These are phyloP conservation scores for Sicyos baderoa DNA, from an alignment of 306 rosid species.

Conservation along the genomic window DNA sequence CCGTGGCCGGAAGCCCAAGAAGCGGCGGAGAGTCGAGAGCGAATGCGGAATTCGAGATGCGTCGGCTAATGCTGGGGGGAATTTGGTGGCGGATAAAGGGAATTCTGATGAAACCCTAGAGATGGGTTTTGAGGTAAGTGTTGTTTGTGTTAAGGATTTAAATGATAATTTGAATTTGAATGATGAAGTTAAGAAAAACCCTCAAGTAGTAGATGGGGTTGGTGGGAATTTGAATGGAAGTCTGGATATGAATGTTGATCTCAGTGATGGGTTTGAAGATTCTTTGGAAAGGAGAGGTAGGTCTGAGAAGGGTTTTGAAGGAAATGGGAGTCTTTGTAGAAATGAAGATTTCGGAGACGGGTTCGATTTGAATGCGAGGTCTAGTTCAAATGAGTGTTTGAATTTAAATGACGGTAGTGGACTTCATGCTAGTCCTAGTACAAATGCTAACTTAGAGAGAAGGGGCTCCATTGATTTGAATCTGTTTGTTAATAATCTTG, in stretches of 20 bases:
- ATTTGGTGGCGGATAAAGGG: slow-evolving; percentile 26
- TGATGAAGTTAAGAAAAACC: slow-evolving; percentile 22
- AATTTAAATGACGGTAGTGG: slow-evolving; percentile 39
- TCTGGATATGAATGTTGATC: slow-evolving; percentile 28
- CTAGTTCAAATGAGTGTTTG: slow-evolving; percentile 43
- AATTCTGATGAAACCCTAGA: slow-evolving; percentile 30
- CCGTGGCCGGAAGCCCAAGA: slow-evolving; percentile 61
- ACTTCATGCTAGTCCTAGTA: slow-evolving; percentile 21
- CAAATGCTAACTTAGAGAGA: slow-evolving; percentile 25
- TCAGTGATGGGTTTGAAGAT: slow-evolving; percentile 22
- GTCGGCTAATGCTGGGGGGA: slow-evolving; percentile 41
- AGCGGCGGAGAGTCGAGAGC: slow-evolving; percentile 43
- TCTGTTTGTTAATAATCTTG: slow-evolving; percentile 48
- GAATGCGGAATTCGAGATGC: slow-evolving; percentile 22
- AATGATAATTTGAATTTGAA: too few species aligned
- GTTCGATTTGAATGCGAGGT: slow-evolving; percentile 66
- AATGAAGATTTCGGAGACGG: slow-evolving; percentile 32
- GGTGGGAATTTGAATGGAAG: slow-evolving; percentile 31
- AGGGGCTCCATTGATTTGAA: slow-evolving; percentile 68
- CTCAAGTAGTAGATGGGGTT: slow-evolving; percentile 26
- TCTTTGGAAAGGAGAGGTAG: slow-evolving; percentile 22
- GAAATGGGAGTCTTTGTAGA: slow-evolving; percentile 15
- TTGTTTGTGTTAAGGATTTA: not conserved
- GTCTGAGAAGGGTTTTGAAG: slow-evolving; percentile 31
- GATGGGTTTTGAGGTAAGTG: slow-evolving; percentile 28